Evolutionary conservation across 2,329 filamentous ascomycete genomes (phyloP), one percentile per base, ranked within the genome.

Genomic region (Trichoderma oligosporum): DNA sequence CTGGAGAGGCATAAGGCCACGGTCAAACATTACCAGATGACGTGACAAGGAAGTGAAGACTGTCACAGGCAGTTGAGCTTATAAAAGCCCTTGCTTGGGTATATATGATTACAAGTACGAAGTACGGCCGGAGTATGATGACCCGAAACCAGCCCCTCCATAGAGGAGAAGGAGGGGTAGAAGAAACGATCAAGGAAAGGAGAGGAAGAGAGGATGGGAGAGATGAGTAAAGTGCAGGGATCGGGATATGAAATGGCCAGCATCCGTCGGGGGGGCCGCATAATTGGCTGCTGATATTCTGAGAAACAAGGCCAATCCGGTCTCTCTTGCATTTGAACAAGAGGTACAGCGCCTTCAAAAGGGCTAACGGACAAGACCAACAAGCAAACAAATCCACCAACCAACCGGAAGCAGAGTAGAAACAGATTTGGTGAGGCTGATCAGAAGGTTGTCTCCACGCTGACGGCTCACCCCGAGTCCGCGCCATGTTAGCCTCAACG

Each of bases 1-100:
- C 62, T 76, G n/a, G 70, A 74, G 53, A 70, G 73, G 48, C 73
- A 76, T 61, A 73, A 71, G 57, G 61, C 68, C 31, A 74, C 71
- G 14, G 73, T 74, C 52, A 74, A 73, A 63, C 73, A 74, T 62
- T 68, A 66, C 55, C 59, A 66, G 45, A 62, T 65, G 54, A 64
- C 65, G 48, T 71, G 63, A 68, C 38, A 35, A 29, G 16, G 3
- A 39, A n/a, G n/a, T n/a, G n/a, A 47, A 35, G 20, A 29, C n/a
- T 25, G 24, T 18, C 33, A 7, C 38, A 27, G 20, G 12, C n/a
- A 27, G 51, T 9, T 24, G 27, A 4, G 24, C 31, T 46, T 36
- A 54, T 33, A 29, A 36, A 18, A 24, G 38, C 29, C 29, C 18
- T 3, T 22, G 38, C 16, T 31, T 38, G 36, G 42, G 18, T 44